Evolutionary conservation across 768 basidiomycete genomes (phyloP).

Genomic region (Clitopilus hobsonii): DNA sequence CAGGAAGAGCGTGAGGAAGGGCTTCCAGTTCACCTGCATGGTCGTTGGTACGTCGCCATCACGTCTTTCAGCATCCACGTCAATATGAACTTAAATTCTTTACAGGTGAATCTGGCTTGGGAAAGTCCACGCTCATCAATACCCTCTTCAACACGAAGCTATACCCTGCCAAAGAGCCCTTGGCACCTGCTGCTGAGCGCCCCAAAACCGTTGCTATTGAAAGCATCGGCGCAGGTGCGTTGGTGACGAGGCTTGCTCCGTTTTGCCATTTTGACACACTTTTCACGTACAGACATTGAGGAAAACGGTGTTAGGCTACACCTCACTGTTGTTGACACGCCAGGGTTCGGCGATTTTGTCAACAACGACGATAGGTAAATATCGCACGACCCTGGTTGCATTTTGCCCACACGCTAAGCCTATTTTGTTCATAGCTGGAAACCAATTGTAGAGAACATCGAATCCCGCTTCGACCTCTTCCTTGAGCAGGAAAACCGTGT

Average conservation of each 20-base stretch:
- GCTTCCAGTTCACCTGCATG: constrained; percentile 99
- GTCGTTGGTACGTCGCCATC: constrained; percentile 71
- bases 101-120: constrained; percentile 93
- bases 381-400: constrained; percentile 5
- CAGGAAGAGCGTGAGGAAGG: constrained; percentile 95
- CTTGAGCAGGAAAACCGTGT: constrained; percentile 98
- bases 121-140: constrained; percentile 98
- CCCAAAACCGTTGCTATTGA: constrained; percentile 96
- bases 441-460: constrained; percentile 97
- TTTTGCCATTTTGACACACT: constrained; percentile 8
- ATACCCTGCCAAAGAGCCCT: constrained; percentile 83
- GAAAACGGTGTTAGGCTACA: constrained; percentile 96
- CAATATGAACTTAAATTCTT: constrained; percentile 7
- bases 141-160: constrained; percentile 97
- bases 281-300: constrained; percentile 81
- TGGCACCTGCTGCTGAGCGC: constrained; percentile 80
- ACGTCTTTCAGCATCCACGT: constrained; percentile 15
- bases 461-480: constrained; percentile 95
- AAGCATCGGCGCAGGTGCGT: constrained; percentile 93
- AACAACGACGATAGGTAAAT: constrained; percentile 95
- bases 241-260: constrained; percentile 15
- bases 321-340: constrained; percentile 98
- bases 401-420: constrained; percentile 6
- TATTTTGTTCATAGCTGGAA: constrained; percentile 69
- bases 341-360: constrained; percentile 98